Percentiles rank a stretch among this genome's conserved stretches.
Conservation (phyloP, 2,329 filamentous ascomycete genomes). For the Stachybotrys chartarum region DNA sequence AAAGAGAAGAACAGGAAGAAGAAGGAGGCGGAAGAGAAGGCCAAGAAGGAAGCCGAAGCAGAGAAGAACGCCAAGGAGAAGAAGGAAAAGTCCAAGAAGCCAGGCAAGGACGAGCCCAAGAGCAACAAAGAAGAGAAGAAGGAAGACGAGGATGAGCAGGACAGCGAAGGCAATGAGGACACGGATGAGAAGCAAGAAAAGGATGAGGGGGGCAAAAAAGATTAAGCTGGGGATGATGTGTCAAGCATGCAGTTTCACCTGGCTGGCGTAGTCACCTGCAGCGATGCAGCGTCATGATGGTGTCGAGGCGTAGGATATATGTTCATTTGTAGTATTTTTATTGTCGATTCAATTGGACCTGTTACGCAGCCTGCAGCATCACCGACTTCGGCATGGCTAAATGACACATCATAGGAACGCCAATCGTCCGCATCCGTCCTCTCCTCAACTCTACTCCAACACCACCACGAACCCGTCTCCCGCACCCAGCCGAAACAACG, state of each 20-base stretch:
- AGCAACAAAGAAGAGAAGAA: conserved; percentile 13
- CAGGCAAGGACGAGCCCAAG: not conserved
- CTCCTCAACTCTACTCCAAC: too few species aligned
- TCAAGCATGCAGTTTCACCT: not conserved
- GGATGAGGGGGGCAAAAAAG: conserved; percentile 3
- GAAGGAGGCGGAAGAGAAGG: conserved; percentile 18
- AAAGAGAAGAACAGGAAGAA: conserved; percentile 16
- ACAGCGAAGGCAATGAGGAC: conserved; percentile 5
- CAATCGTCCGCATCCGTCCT: too few species aligned
- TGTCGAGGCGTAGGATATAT: too few species aligned
- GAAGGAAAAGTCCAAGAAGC: conserved; percentile 3
- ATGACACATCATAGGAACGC: too few species aligned
- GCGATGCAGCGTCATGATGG: too few species aligned
- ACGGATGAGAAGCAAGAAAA: conserved; percentile 6
- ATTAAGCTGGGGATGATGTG: conserved; percentile 3
- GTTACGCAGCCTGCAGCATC: too few species aligned
- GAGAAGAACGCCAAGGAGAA: conserved; percentile 4
- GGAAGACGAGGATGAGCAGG: conserved; percentile 1
- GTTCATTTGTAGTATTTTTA: too few species aligned
- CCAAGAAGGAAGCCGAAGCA: conserved; percentile 4
- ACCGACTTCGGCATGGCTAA: too few species aligned
- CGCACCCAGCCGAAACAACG: too few species aligned
- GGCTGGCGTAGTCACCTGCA: too few species aligned
- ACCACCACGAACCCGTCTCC: too few species aligned
- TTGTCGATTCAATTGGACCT: too few species aligned